Percentiles rank a stretch among this genome's conserved stretches.
Evolutionary conservation across 768 basidiomycete genomes (phyloP).

Genomic region (Infundibulicybe gibba): DNA sequence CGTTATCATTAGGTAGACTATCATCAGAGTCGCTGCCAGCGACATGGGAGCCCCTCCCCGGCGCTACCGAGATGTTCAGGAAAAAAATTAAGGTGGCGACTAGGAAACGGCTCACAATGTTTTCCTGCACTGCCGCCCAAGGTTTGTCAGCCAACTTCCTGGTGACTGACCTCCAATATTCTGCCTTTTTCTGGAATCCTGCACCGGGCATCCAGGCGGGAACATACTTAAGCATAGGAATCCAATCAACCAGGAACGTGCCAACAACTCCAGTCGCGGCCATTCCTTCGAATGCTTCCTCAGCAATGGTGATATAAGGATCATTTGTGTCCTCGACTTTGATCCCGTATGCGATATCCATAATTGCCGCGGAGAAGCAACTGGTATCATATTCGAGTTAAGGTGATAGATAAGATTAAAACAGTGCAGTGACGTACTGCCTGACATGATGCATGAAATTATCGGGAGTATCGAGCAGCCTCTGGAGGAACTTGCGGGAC

Average conservation of each 20-base stretch:
- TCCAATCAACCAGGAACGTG: background rate
- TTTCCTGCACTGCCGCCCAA: constrained; percentile 22
- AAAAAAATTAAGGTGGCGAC: background rate
- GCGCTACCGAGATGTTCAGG: background rate
- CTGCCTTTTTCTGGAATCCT: constrained; percentile 31
- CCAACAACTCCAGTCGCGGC: constrained; percentile 26
- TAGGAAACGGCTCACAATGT: constrained; percentile 21
- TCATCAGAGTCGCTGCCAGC: background rate
- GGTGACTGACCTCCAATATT: constrained; percentile 21
- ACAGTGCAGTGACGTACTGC: background rate
- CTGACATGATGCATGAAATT: background rate
- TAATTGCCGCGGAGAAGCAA: constrained; percentile 24
- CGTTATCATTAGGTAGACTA: background rate
- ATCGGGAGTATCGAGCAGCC: constrained; percentile 4
- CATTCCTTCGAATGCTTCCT: constrained; percentile 24
- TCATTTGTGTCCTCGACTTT: constrained; percentile 26
- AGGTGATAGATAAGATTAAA: background rate
- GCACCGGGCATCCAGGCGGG: constrained; percentile 33
- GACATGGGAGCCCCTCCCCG: background rate
- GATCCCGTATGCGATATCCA: constrained; percentile 35
- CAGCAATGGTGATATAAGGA: constrained; percentile 27
- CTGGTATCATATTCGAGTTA: constrained; percentile 8
- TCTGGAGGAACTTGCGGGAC: constrained; percentile 3
- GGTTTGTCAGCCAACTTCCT: constrained; percentile 26
- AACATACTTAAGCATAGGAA: constrained; percentile 12